Evolutionary conservation across 352 stramenopile species (phyloP), one percentile per base, ranked within the genome.

Genomic region (Thalassiosira mediterranea): DNA sequence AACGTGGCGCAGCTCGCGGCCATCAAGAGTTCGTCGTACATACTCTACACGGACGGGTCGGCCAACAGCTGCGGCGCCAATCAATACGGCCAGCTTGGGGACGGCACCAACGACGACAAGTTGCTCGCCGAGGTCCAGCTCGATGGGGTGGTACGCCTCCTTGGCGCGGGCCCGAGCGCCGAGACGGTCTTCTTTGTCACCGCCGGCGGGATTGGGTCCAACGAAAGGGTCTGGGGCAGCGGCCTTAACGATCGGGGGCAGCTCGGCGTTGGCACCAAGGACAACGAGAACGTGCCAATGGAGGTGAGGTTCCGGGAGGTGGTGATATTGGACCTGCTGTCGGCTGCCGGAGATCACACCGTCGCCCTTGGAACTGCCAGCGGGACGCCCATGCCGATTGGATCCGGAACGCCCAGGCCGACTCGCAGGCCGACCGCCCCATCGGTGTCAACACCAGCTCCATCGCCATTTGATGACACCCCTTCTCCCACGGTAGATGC

Each of bases 151-250:
- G 69, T 66, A 8, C 40, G 56, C 34, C 51, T 79, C 11, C 10
- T 84, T 47, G 63, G 63, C 5, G 49, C 51, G 34, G 76, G 76
- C 0, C 69, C 76, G 21, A 79, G 68, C 23, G 11, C 76, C 11
- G 42, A 79, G 42, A 70, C 57, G 23, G 38, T 64, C 4, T 84
- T 83, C 53, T 83, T 83, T 52, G 51, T 76, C 5, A 74, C 68
- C 15, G 47, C 63, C 31, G 66, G 76, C 40, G 56, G n/a, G n/a
- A n/a, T n/a, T n/a, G n/a, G n/a, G n/a, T n/a, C n/a, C n/a, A n/a
- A n/a, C n/a, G n/a, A n/a, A n/a, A n/a, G n/a, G n/a, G n/a, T n/a
- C n/a, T 79, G 31, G 37, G 68, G 38, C 31, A 72, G 61, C 32
- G 75, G 75, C 7, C 37, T 72, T 15, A 83, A 83, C 38, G 21